Evolutionary conservation across 1,284 basidiomycete species (phyloP), one percentile per base, ranked within the genome.

Genomic region (Xerocomus minutiporus): DNA sequence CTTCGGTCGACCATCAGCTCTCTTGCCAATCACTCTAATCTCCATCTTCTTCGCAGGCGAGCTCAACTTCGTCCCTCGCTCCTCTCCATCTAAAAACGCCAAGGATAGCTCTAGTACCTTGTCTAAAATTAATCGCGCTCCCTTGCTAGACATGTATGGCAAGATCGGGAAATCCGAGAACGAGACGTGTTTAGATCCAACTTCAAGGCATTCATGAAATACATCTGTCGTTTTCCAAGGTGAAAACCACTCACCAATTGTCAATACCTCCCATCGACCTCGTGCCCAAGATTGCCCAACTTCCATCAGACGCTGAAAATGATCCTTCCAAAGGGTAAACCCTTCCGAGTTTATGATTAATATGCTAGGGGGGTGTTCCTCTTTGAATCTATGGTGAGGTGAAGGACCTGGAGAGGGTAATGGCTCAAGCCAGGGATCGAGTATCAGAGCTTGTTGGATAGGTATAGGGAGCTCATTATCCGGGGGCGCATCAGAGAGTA

Each of bases 401-500:
- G 59, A 52, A 5, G 81, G 81, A 1, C 80, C 79, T 25, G 83
- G 83, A 17, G 74, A 67, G 1, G 83, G 76, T 17, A 89, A 62
- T 15, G 89, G 86, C 52, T 91, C 87, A 15, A 90, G 67, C 89
- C 89, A 91, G 35, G 88, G 89, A 66, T 91, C 89, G 8, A 89
- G 75, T 20, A 83, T 72, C 13, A 91, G 63, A 3, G 75, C 79
- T 50, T 79, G 77, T 8, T 73, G 71, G 39, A 84, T 66, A 0
- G 82, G 82, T 46, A 90, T 73, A 1, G 65, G 62, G 7, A 61
- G 44, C 55, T 77, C 72, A 4, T 66, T 68, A 5, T 66, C 51
- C 5, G 77, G 73, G 4, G 79, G 73, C 12, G 71, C 61, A 2
- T 70, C 73, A 11, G 81, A 81, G 12, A 86, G 68, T 13, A 84